Base-by-base conservation (phyloP, 1,139 yeast genomes). In the Groenewaldozyma auringiensis region DNA sequence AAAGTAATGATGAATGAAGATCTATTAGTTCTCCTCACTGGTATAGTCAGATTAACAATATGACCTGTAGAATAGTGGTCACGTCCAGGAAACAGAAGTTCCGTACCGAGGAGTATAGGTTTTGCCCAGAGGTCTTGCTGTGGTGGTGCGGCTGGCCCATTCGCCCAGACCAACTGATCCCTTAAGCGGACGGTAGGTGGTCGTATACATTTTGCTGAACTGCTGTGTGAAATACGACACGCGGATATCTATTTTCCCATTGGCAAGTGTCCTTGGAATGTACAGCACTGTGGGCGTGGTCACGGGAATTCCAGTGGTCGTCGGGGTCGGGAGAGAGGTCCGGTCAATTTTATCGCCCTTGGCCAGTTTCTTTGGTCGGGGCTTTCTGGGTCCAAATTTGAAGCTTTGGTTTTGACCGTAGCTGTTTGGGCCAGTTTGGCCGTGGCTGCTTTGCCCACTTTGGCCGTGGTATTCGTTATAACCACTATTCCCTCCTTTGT, bases 131-230 rank as follows among this genome's bases (percentile, higher is more conserved):
- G 29, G 29, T 25, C 11, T 25, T n/a, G n/a, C n/a, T 6, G 29
- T 25, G 11, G 29, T 25, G 11, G 29, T 25, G 6, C 29, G 6
- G 11, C 29, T 25, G 6, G 29, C 29, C 29, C 29, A 31, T 11
- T 40, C 14, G 33, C 85, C 85, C 42, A 81, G 60, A 0, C 88
- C 88, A 41, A 81, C 67, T 2, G 70, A 51, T 1, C 88, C 89
- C 0, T 73, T 54, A 0, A 70, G 57, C 2, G 76, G 76, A 0
- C 67, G 47, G 0, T 65, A 66, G 2, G 72, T 60, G 0, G 69
- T 57, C 0, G 69, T 39, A 50, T 67, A 72, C 55, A 65, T 57
- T 2, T 66, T 46, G 4, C 59, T 53, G 56, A 81, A 82, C 21
- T 51, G 48, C 59, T 83, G 92, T 1, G 71, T 54, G 60, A 69